Evolutionary conservation across 2,329 filamentous ascomycete species (phyloP).

Genomic region (Colletotrichum falcatum): DNA sequence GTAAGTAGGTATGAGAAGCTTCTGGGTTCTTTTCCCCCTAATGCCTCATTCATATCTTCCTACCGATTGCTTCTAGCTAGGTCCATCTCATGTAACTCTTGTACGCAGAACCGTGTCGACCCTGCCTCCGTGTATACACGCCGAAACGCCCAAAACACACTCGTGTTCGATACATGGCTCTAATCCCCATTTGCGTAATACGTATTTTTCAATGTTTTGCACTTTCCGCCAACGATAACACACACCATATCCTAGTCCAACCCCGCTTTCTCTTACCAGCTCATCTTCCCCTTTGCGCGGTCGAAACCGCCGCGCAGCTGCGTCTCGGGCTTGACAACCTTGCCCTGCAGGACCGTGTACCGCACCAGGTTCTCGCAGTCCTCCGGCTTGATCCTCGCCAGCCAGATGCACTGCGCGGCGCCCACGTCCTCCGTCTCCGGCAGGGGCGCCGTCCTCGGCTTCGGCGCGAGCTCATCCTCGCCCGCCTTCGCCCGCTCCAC

Average conservation of each 20-base stretch:
- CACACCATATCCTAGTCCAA: neutral
- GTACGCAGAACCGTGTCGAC: neutral
- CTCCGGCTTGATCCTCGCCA: conserved; percentile 85
- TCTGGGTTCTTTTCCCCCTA: too few species aligned
- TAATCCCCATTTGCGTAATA: neutral
- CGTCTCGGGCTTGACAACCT: conserved; percentile 88
- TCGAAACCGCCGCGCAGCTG: conserved; percentile 95
- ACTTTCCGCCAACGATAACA: neutral
- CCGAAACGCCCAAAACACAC: conserved; percentile 6
- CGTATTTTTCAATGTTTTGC: neutral
- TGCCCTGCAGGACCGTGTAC: conserved; percentile 92
- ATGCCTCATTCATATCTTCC: neutral
- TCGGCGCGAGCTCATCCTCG: conserved; percentile 51
- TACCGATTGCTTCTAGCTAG: neutral
- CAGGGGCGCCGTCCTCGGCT: conserved; percentile 45
- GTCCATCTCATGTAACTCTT: neutral
- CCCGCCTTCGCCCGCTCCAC: conserved; percentile 53
- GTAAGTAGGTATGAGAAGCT: neutral
- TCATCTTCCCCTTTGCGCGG: conserved; percentile 80
- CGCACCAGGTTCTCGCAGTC: conserved; percentile 93
- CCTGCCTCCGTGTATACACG: neutral
- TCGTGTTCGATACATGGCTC: neutral
- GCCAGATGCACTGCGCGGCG: conserved; percentile 92
- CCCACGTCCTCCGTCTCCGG: conserved; percentile 61
- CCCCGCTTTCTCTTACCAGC: conserved; percentile 73